Base-by-base conservation (phyloP, 2,329 filamentous ascomycete genomes). In the Cladobotryum protrusum region DNA sequence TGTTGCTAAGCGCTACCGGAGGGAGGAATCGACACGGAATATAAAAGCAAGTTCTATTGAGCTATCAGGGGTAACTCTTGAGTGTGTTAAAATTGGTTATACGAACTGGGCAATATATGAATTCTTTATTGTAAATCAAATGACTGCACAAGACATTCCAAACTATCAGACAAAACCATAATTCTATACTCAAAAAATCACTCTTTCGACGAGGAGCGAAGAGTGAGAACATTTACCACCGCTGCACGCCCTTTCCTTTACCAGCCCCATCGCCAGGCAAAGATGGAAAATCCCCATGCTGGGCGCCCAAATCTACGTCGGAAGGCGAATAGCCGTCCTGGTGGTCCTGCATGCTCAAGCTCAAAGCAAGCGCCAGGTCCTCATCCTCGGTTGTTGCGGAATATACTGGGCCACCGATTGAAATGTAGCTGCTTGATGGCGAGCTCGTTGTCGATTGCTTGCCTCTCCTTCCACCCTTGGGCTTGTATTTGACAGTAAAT, bases 291-390 rank as follows among this genome's bases (percentile, higher is more conserved):
- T 72, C 71, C 3, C 72, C 67, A 18, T 55, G 53, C 20, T 58
- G 56, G 15, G 45, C 48, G 1, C 45, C 57, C 4, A 56, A 50
- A 11, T 46, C 57, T 8, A 43, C 33, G 1, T 57, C 52, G 1
- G 48, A 44, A 3, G 47, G 36, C 33, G 56, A 47, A n/a, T 49
- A 17, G 13, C 49, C n/a, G 19, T 65, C 67, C 56, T 72, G 65
- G 54, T 72, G 65, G 54, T 83, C 79, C 39, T 78, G 74, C 56
- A 84, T 67, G 56, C 82, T 86, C 18, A 85, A 66, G 53, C 74
- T 73, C 44, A 85, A 63, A 2, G 82, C 82, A 34, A 83, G 68
- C 47, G 82, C 78, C 43, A 85, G 56, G 56, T 85, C 82, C 45
- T 79, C 78, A 42, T 82, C 79, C 12, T 66, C 64, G 1, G 52